A percentile compares a stretch with the other conserved stretches of the same genome.
Evolutionary conservation across 371 early-diverging fungal genomes (phyloP).

Genomic region (Scutellospora calospora): DNA sequence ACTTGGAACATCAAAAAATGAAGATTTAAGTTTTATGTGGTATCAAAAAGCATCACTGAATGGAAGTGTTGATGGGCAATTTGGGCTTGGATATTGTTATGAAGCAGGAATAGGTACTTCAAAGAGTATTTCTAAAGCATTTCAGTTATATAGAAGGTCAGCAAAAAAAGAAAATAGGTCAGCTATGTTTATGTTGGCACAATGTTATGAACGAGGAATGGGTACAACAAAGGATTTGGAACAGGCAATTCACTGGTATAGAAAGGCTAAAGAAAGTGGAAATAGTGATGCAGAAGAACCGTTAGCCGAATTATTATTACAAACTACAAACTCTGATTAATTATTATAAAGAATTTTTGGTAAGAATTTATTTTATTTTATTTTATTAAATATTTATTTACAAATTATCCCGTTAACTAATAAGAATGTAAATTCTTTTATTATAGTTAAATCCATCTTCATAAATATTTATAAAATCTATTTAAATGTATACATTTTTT

Average conservation of each 20-base stretch:
- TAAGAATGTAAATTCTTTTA: too few species aligned
- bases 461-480: too few species aligned
- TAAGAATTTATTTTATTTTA: too few species aligned
- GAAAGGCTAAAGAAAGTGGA: background rate
- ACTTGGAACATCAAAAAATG: background rate
- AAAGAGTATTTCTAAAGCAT: conserved; percentile 49
- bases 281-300: background rate
- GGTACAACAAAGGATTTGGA: background rate
- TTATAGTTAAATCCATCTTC: too few species aligned
- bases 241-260: conserved; percentile 35
- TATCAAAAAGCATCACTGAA: conserved; percentile 20
- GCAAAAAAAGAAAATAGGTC: conserved; percentile 8
- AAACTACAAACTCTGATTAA: too few species aligned
- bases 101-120: conserved; percentile 81
- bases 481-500: too few species aligned
- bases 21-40: background rate
- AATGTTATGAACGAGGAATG: conserved; percentile 6
- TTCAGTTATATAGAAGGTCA: background rate
- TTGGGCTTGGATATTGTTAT: conserved; percentile 76
- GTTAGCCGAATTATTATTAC: background rate
- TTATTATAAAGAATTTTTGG: too few species aligned
- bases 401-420: too few species aligned
- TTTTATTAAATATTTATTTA: too few species aligned
- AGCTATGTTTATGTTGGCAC: background rate
- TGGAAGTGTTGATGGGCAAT: background rate